Evolutionary conservation across 768 basidiomycete genomes (phyloP).

Genomic region (Leccinum truebloodii): DNA sequence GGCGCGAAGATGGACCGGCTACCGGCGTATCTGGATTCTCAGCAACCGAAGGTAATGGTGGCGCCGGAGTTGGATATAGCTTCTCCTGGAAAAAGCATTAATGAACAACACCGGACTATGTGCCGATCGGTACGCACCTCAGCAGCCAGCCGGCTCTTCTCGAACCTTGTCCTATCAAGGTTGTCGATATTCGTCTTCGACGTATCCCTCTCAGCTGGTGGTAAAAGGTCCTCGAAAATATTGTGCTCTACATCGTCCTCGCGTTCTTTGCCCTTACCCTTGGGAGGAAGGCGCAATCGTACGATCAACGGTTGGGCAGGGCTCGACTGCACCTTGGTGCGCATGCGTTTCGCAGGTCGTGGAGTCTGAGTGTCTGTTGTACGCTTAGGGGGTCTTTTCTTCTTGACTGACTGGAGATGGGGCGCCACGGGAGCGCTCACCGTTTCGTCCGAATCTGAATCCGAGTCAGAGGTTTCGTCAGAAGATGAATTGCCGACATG

Average conservation of each 20-base stretch:
- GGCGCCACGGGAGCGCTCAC: conserved; percentile 16
- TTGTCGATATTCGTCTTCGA: conserved; percentile 61
- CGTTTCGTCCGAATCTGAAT: conserved; percentile 28
- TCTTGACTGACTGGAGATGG: conserved; percentile 25
- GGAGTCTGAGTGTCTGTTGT: conserved; percentile 22
- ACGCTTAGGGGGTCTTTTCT: conserved; percentile 32
- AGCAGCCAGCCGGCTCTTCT: conserved; percentile 65
- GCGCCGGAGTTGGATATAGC: conserved; percentile 45
- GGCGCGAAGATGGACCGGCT: conserved; percentile 61
- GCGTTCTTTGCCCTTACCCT: conserved; percentile 67
- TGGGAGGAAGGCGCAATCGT: conserved; percentile 56
- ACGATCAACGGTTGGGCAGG: conserved; percentile 42
- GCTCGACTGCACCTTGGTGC: conserved; percentile 38
- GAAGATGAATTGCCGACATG: conserved; percentile 39
- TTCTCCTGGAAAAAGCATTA: conserved; percentile 43
- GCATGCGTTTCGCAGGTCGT: conserved; percentile 47
- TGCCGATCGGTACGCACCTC: conserved; percentile 54
- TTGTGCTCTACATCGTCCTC: conserved; percentile 63
- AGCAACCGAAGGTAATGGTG: conserved; percentile 31
- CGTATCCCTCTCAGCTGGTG: conserved; percentile 67
- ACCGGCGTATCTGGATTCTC: conserved; percentile 39
- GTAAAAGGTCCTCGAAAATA: conserved; percentile 84
- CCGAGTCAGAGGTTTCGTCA: conserved; percentile 35
- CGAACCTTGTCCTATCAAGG: conserved; percentile 70
- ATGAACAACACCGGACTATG: neutral